These are phyloP conservation scores for Claviceps sp. DNA, from an alignment of 2,329 filamentous ascomycete species.

Conservation along the genomic window DNA sequence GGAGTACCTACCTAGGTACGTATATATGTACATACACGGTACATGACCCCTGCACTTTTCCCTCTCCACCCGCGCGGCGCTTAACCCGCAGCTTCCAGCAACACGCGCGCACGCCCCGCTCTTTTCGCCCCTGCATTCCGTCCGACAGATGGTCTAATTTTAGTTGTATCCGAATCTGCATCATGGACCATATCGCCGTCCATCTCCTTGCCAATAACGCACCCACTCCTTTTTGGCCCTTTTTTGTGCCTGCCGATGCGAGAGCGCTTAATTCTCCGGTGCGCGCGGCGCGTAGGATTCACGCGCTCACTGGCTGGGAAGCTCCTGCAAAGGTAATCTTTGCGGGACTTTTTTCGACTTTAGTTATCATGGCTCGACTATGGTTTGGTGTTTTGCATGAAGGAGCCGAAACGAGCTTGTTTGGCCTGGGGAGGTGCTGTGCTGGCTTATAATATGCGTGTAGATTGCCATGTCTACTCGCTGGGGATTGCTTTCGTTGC, in stretches of 20 bases:
- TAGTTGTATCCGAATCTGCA: background rate
- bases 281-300: too few species aligned
- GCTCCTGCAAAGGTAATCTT: background rate
- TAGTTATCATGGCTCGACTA: background rate
- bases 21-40: too few species aligned
- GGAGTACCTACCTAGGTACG: too few species aligned
- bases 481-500: background rate
- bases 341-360: background rate
- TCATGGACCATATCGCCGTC: background rate
- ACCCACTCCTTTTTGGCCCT: too few species aligned
- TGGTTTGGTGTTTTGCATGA: too few species aligned
- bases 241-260: too few species aligned
- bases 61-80: background rate
- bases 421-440: too few species aligned
- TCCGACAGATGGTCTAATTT: background rate
- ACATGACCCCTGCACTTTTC: too few species aligned
- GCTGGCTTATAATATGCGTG: too few species aligned
- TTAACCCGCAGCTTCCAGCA: constrained; percentile 3
- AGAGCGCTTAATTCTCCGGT: background rate
- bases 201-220: too few species aligned
- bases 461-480: background rate
- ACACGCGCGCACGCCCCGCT: background rate
- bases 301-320: background rate
- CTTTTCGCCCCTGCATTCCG: background rate
- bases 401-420: too few species aligned